A percentile compares a stretch with the other conserved stretches of the same genome.
Conservation (phyloP, 2,329 filamentous ascomycete genomes). For the Calonectria henricotiae region DNA sequence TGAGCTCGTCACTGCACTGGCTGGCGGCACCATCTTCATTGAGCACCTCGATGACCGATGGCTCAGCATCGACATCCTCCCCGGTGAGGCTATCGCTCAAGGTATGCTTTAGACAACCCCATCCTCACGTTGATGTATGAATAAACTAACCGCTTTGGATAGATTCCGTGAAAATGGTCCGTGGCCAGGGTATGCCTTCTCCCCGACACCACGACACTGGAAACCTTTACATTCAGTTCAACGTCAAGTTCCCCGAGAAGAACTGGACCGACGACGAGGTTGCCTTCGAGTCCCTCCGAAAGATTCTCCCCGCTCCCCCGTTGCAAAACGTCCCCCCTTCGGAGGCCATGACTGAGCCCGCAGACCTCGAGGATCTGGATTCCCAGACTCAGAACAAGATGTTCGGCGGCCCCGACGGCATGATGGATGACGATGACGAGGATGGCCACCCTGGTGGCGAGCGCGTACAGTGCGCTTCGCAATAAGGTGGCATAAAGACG, state of each 20-base stretch:
- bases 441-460: slow-evolving; percentile 83
- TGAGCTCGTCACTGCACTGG: slow-evolving; percentile 94
- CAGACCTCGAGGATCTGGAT: slow-evolving; percentile 89
- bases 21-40: slow-evolving; percentile 90
- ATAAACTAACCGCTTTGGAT: slow-evolving; percentile 42
- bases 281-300: slow-evolving; percentile 85
- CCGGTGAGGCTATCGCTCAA: slow-evolving; percentile 94
- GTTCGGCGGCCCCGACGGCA: slow-evolving; percentile 73
- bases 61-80: slow-evolving; percentile 92
- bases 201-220: slow-evolving; percentile 94
- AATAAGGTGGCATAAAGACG: slow-evolving; percentile 70
- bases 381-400: slow-evolving; percentile 76
- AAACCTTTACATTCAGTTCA: slow-evolving; percentile 97
- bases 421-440: slow-evolving; percentile 84
- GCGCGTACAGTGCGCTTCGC: slow-evolving; percentile 89
- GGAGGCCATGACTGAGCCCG: slow-evolving; percentile 94
- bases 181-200: slow-evolving; percentile 98
- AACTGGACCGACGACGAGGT: slow-evolving; percentile 77
- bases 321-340: slow-evolving; percentile 78
- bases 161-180: slow-evolving; percentile 95
- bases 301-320: slow-evolving; percentile 82
- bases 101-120: slow-evolving; percentile 71
- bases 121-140: background rate
- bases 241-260: slow-evolving; percentile 95
- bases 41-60: slow-evolving; percentile 98